Percentiles rank a stretch among this genome's conserved stretches.
These are phyloP conservation scores for Podaxis pistillaris DNA, from an alignment of 768 basidiomycete species.

Conservation along the genomic window DNA sequence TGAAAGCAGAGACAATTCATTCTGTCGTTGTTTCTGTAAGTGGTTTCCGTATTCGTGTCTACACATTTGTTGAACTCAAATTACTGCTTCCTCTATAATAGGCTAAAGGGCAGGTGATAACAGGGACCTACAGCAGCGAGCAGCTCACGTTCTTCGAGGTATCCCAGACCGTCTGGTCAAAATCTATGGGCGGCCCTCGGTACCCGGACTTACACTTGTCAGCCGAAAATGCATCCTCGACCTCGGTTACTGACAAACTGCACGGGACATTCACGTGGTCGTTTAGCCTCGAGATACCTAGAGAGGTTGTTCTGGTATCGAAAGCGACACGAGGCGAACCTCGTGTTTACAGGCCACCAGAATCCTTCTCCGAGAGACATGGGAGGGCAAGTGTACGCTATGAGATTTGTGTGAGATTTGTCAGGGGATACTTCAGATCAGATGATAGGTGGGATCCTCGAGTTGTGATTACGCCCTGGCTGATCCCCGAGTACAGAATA, in stretches of 20 bases:
- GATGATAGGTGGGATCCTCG: constrained; percentile 30
- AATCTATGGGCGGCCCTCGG: constrained; percentile 27
- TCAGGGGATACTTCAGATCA: constrained; percentile 29
- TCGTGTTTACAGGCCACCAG: constrained; percentile 31
- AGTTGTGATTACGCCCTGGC: not conserved
- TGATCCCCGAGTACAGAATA: constrained; percentile 22
- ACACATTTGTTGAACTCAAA: not conserved
- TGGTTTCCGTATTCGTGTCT: constrained; percentile 13
- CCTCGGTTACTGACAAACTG: constrained; percentile 25
- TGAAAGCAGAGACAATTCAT: constrained; percentile 43
- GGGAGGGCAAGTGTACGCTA: constrained; percentile 36
- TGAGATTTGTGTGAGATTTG: constrained; percentile 30
- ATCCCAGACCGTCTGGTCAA: constrained; percentile 36
- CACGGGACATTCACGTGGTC: constrained; percentile 36
- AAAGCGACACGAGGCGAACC: constrained; percentile 18
- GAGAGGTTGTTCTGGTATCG: constrained; percentile 26
- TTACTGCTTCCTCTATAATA: constrained; percentile 14
- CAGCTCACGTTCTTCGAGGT: constrained; percentile 34
- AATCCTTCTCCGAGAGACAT: constrained; percentile 38
- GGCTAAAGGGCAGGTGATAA: constrained; percentile 38
- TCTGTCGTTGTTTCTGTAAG: constrained; percentile 48
- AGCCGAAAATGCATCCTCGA: constrained; percentile 4
- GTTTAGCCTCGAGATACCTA: constrained; percentile 39
- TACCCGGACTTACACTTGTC: constrained; percentile 14
- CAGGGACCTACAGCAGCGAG: constrained; percentile 33